phyloP scores from a whole-genome alignment of 2,329 filamentous ascomycete species.

The Anisogramma anomala region DNA sequence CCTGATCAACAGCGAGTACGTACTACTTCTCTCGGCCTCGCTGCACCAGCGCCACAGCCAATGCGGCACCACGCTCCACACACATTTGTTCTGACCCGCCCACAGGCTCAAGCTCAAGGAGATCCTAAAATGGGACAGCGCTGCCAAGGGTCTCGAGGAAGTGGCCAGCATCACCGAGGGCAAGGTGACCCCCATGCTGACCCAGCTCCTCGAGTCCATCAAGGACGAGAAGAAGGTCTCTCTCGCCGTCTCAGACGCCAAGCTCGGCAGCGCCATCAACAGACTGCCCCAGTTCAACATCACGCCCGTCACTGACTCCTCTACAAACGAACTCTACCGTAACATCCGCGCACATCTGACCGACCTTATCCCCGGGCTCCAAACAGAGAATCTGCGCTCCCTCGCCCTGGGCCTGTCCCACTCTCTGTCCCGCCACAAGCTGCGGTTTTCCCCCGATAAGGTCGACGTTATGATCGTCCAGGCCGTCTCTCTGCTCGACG shows the following conservation, averaged over 20 bases:
- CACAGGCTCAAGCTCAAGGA: constrained; percentile 83
- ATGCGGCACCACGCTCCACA: too few relatives aligned
- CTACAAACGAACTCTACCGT: constrained; percentile 81
- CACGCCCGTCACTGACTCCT: constrained; percentile 67
- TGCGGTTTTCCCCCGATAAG: constrained; percentile 98
- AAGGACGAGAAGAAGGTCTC: constrained; percentile 98
- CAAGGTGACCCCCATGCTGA: constrained; percentile 83
- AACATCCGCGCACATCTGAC: constrained; percentile 85
- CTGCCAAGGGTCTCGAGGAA: constrained; percentile 80
- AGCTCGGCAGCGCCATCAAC: constrained; percentile 82
- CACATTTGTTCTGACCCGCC: constrained; percentile 14
- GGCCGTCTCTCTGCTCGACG: constrained; percentile 85
- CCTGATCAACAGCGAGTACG: constrained; percentile 76
- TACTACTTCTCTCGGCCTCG: too few relatives aligned
- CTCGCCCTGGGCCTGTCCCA: constrained; percentile 96
- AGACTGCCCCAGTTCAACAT: constrained; percentile 83
- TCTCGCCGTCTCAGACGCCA: constrained; percentile 84
- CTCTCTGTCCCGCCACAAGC: constrained; percentile 91
- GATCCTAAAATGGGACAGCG: constrained; percentile 95
- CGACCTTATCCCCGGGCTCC: constrained; percentile 79
- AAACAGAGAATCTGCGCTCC: constrained; percentile 75
- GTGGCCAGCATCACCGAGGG: constrained; percentile 80
- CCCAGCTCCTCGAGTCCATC: constrained; percentile 71
- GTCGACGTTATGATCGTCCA: constrained; percentile 99
- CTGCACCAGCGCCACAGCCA: too few relatives aligned